Base-by-base conservation (phyloP, 768 basidiomycete species). In the Psilocybe subaeruginosa region DNA sequence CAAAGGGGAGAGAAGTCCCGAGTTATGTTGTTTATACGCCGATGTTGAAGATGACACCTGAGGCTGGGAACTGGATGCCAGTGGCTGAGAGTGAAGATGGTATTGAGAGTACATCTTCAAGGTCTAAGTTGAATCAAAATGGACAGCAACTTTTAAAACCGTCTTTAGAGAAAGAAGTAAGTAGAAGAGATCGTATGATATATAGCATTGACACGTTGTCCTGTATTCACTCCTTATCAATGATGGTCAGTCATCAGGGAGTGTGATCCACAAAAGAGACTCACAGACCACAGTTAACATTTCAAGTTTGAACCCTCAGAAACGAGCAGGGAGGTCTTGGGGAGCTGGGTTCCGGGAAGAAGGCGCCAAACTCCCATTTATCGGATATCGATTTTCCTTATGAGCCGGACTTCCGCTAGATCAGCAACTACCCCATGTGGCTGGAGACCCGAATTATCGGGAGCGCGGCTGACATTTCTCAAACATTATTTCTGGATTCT, bases 361-460 rank as follows among this genome's bases (percentile, higher is more conserved):
- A 57, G 66, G 66, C 66, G 60, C 63, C 29, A 56, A 27, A 59
- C 47, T 53, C 58, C 37, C 58, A 50, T 62, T 47, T 61, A 58
- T 67, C 63, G 61, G 63, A 66, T 64, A 64, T 64, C 66, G 62
- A 63, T 50, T 19, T 55, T 57, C 62, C 61, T 50, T 56, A 59
- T 54, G 43, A 51, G 51, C 65, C 60, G 62, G 59, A 33, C 56
- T 52, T 50, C 60, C 66, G 66, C 54, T 58, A 56, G 53, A 61
- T 60, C 61, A 43, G 46, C 55, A 39, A 16, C 27, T 60, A 39
- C 64, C 60, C 43, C 30, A 62, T 56, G 45, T 29, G 57, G 60
- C 48, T 16, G 47, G n/a, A 27, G 35, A 39, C 37, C 58, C 58
- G 55, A n/a, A 61, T 50, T 39, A 50, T 56, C 60, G 58, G 60